Evolutionary conservation across 495 filamentous ascomycete species (phyloP).

Genomic region (Aspergillus carlsbadensis): DNA sequence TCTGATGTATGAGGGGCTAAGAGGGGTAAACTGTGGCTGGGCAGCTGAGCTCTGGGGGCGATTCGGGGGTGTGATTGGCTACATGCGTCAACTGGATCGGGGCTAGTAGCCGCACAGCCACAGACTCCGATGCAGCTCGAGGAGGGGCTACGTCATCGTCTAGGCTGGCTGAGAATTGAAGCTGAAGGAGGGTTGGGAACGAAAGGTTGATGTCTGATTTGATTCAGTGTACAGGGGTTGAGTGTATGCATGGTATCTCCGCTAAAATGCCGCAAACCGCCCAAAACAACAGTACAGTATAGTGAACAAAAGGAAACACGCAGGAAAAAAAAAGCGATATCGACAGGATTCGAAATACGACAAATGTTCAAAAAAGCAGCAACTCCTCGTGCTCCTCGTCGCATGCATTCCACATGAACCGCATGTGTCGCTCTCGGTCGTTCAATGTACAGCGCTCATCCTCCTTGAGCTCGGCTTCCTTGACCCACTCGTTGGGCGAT

Average conservation of each 20-base stretch:
- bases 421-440: conserved; percentile 30
- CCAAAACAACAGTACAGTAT: conserved; percentile 1
- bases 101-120: neutral
- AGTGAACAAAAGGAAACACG: neutral
- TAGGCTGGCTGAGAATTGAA: too few species aligned
- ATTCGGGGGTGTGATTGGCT: neutral
- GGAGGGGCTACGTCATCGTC: neutral
- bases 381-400: conserved; percentile 40
- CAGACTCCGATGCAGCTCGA: neutral
- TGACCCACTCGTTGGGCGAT: conserved; percentile 39
- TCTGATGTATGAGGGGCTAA: neutral
- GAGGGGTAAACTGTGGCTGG: conserved; percentile 9
- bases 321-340: neutral
- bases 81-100: neutral
- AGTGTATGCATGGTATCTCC: conserved; percentile 11
- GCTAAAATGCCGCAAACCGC: conserved; percentile 13
- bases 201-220: too few species aligned
- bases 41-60: conserved; percentile 5
- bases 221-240: conserved; percentile 1
- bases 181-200: too few species aligned
- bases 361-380: conserved; percentile 16
- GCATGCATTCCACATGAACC: conserved; percentile 34
- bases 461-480: conserved; percentile 32
- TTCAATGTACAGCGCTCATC: conserved; percentile 38
- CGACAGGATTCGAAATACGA: too few species aligned